Evolutionary conservation across 805 yeast genomes (phyloP).

Genomic region (Debaryomyces maramus): DNA sequence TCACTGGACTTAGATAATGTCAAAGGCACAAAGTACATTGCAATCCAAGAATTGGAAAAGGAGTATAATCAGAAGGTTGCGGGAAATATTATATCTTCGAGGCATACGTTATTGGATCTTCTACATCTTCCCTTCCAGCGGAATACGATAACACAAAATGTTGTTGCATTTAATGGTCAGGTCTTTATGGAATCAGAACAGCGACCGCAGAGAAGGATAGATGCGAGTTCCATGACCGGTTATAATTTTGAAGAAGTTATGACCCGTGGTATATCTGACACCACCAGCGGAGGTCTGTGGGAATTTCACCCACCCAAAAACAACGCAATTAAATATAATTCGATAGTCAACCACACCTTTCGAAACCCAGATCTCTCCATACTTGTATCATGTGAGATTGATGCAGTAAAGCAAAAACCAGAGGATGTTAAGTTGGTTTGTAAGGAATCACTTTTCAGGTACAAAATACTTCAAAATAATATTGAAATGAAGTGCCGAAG

Average conservation of each 20-base stretch:
- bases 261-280: slow-evolving; percentile 1
- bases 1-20: slow-evolving; percentile 5
- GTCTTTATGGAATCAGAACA: slow-evolving; percentile 8
- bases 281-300: neutral
- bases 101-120: slow-evolving; percentile 8
- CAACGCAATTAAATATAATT: slow-evolving; percentile 9
- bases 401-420: slow-evolving; percentile 3
- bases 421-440: neutral
- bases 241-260: slow-evolving; percentile 9
- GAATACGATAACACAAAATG: slow-evolving; percentile 1
- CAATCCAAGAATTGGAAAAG: slow-evolving; percentile 5
- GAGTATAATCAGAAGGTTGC: neutral
- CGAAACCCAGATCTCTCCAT: slow-evolving; percentile 2
- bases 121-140: slow-evolving; percentile 3
- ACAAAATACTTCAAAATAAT: slow-evolving; percentile 6
- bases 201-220: neutral
- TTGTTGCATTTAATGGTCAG: slow-evolving; percentile 8
- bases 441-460: neutral
- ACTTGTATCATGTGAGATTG: slow-evolving; percentile 11
- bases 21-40: slow-evolving; percentile 9
- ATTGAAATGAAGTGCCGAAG: slow-evolving; percentile 7
- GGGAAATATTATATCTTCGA: slow-evolving; percentile 7
- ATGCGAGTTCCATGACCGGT: slow-evolving; percentile 8
- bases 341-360: slow-evolving; percentile 9
- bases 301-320: slow-evolving; percentile 4